Base-by-base conservation (phyloP, 2,329 filamentous ascomycete species). In the Fusarium hainanense region DNA sequence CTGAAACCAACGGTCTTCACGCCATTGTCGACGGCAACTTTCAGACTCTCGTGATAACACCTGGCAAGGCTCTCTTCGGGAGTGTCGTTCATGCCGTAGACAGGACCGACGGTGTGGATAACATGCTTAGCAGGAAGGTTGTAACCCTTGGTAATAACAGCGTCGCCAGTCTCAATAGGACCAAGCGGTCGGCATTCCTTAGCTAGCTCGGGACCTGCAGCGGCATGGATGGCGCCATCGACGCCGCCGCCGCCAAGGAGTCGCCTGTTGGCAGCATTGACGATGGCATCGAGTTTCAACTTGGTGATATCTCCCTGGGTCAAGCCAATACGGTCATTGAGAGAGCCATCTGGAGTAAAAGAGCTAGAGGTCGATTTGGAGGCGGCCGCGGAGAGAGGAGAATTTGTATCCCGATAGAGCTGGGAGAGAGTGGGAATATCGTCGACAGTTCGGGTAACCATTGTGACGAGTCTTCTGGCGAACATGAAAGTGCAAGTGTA, bases 221-320 rank as follows among this genome's bases (percentile, higher is more conserved):
- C 93, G 30, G 86, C 80, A 78, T 98, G 96, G 73, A 98, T 98
- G 28, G 94, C 92, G 42, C 91, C 92, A 76, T 94, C 92, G 18
- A 98, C 94, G 37, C 96, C 96, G n/a, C 94, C 93, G 55, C 96
- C 96, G 57, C 94, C 94, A 1, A 92, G 85, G 1, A 98, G 88
- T 3, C 85, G 86, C 12, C 80, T 81, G 79, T 98, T 98, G 46
- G 96, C 95, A 2, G 96, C 95, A 78, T 98, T 98, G 78, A 98
- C 94, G 72, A 98, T 96, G 69, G 92, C 91, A 76, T 94, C 93
- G 47, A 94, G 86, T 32, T 85, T 78, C 6, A 98, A 87, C 16
- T 85, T 89, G 16, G 94, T 98, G 79, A 98, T 97, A 79, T 97
- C 93, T 72, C 89, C 88, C 59, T 88, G 87, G 70, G 93, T 85